A percentile compares a stretch with the other conserved stretches of the same genome.
These are phyloP conservation scores for Dinochytrium kinnereticum DNA, from an alignment of 371 early-diverging fungal genomes.

Conservation along the genomic window DNA sequence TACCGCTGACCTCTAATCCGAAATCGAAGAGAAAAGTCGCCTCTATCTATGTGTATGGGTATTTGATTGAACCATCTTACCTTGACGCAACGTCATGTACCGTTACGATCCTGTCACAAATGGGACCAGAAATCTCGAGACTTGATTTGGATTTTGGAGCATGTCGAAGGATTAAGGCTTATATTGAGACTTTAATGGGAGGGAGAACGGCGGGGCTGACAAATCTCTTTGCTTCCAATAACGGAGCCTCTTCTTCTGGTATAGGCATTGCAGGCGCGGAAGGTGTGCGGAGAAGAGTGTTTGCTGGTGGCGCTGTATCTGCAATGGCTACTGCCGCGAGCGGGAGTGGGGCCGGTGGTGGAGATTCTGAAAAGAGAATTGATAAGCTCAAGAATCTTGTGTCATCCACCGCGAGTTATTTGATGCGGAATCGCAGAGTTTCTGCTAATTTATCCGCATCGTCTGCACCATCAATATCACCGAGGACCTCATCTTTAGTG, in stretches of 20 bases:
- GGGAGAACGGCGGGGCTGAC: background rate
- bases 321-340: background rate
- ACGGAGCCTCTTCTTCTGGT: background rate
- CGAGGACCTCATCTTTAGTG: too few species aligned
- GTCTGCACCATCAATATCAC: too few species aligned
- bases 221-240: background rate
- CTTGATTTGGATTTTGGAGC: constrained; percentile 44
- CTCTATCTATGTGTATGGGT: constrained; percentile 47
- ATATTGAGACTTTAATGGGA: constrained; percentile 47
- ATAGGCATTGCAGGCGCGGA: too few species aligned
- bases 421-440: constrained; percentile 28
- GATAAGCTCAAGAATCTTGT: constrained; percentile 40
- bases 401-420: constrained; percentile 31
- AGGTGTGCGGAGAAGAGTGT: constrained; percentile 1
- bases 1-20: too few species aligned
- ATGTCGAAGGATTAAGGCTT: constrained; percentile 47
- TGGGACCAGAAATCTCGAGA: constrained; percentile 40
- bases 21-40: background rate
- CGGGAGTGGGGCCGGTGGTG: background rate
- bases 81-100: constrained; percentile 24
- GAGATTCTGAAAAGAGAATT: constrained; percentile 22
- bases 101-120: constrained; percentile 50
- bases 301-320: background rate
- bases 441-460: too few species aligned
- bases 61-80: constrained; percentile 40